These are phyloP conservation scores for Aspergillus sclerotiicarbonarius DNA, from an alignment of 495 filamentous ascomycete species.

Conservation along the genomic window DNA sequence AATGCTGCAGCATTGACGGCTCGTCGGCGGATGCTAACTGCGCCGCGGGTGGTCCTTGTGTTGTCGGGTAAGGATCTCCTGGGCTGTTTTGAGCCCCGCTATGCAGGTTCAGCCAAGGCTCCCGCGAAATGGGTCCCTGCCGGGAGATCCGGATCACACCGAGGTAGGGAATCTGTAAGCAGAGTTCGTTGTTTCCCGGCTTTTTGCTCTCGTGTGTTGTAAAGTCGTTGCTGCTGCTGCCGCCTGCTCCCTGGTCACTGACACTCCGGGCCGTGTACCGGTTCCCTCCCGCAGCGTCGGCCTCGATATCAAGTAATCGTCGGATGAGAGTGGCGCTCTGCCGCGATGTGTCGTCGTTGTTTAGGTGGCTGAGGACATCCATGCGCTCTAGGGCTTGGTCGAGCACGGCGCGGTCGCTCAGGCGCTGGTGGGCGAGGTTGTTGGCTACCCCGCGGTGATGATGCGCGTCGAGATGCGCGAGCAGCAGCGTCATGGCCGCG, in stretches of 20 bases:
- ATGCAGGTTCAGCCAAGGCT: too few relatives aligned
- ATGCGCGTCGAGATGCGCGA: slow-evolving; percentile 20
- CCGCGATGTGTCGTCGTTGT: slow-evolving; percentile 30
- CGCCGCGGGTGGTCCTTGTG: not conserved
- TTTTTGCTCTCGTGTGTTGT: too few relatives aligned
- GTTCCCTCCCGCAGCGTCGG: slow-evolving; percentile 23
- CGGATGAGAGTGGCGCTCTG: slow-evolving; percentile 33
- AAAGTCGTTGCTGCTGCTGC: too few relatives aligned
- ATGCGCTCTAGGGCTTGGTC: slow-evolving; percentile 42
- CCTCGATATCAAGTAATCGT: slow-evolving; percentile 34
- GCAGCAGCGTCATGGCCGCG: slow-evolving; percentile 3
- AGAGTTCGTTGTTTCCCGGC: slow-evolving; percentile 9
- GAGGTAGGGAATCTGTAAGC: slow-evolving; percentile 36
- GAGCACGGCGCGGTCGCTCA: slow-evolving; percentile 43
- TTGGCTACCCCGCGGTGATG: slow-evolving; percentile 6
- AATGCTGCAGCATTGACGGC: slow-evolving; percentile 9
- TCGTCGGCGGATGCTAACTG: not conserved
- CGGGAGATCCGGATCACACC: slow-evolving; percentile 27
- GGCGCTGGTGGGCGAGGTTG: slow-evolving; percentile 38
- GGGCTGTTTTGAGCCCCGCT: too few relatives aligned
- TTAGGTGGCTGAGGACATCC: slow-evolving; percentile 26
- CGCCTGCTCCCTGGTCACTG: slow-evolving; percentile 7
- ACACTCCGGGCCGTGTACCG: slow-evolving; percentile 15
- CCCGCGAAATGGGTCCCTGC: not conserved
- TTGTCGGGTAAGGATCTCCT: slow-evolving; percentile 2